These are phyloP conservation scores for Tylopilus orsonianus DNA, from an alignment of 1,284 basidiomycete genomes.

Conservation along the genomic window DNA sequence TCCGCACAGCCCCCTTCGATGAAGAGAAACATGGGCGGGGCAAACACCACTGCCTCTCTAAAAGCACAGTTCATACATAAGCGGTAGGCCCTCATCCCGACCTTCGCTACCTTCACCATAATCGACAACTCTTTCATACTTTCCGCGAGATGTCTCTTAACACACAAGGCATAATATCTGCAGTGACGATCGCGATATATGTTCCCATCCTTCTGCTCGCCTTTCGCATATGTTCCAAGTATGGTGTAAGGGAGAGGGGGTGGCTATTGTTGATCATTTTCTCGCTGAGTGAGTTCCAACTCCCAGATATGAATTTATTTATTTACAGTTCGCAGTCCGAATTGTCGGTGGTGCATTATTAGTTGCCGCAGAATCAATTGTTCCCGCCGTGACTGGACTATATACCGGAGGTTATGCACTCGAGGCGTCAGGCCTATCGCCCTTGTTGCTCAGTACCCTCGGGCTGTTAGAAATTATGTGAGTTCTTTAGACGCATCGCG, in stretches of 20 bases:
- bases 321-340: conserved; percentile 42
- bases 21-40: not conserved
- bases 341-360: conserved; percentile 56
- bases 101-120: not conserved
- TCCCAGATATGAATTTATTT: conserved; percentile 4
- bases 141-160: conserved; percentile 37
- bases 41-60: conserved; percentile 20
- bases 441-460: conserved; percentile 53
- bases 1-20: conserved; percentile 14
- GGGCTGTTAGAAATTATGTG: conserved; percentile 64
- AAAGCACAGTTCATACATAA: conserved; percentile 22
- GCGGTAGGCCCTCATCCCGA: conserved; percentile 1
- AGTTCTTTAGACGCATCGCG: conserved; percentile 26
- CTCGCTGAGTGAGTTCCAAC: conserved; percentile 40
- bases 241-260: conserved; percentile 56
- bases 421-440: conserved; percentile 54
- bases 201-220: conserved; percentile 49
- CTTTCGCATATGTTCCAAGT: conserved; percentile 44
- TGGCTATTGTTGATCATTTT: conserved; percentile 63
- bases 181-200: conserved; percentile 55
- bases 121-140: not conserved
- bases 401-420: conserved; percentile 53
- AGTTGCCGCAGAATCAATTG: conserved; percentile 47
- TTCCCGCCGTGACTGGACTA: conserved; percentile 40
- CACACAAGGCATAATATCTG: conserved; percentile 52